Evolutionary conservation across 176 grass and related monocot species (phyloP), one percentile per base, ranked within the genome.

Genomic region (Ensete glaucum): DNA sequence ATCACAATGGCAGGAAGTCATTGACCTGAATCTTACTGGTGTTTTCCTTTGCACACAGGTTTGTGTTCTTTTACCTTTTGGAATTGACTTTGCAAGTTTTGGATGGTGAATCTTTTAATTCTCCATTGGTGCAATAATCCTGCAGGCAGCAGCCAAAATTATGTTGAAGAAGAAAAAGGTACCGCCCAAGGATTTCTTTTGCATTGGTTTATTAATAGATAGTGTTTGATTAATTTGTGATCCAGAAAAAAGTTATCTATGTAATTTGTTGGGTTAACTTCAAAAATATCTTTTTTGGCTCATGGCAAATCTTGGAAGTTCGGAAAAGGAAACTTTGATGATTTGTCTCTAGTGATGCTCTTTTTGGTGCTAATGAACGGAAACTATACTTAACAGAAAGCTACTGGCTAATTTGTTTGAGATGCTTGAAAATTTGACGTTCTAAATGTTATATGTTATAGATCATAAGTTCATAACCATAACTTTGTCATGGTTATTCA

Each of bases 101-200:
- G 51, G 57, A 24, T 34, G 9, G 19, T 55, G 27, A 73, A 17
- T 57, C 19, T 2, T n/a, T 73, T 75, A 80, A 53, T 80, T 62
- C 52, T 76, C 65, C 57, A 82, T 76, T 84, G 9, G 50, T 70
- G 9, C 3, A 53, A 51, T 25, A 69, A 56, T 80, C 77, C 56
- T 90, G 23, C 83, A 98, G 94, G 94, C 88, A 87, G 94, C 94
- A 50, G 89, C 90, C 74, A 98, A 98, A 87, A 29, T 98, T 77
- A 98, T 98, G 94, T 91, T 93, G 90, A 98, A 98, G 67, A 96
- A 96, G 85, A 90, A 74, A 84, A 93, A 91, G 86, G 93, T 96
- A 88, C 19, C 15, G 2, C 75, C 48, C 64, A 2, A 74, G 11
- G 49, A 52, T 53, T 10, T 21, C 17, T 62, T 50, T 53, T 64